Conservation (phyloP, 163 green algal species). For the Chlamydomonas reinhardtii region DNA sequence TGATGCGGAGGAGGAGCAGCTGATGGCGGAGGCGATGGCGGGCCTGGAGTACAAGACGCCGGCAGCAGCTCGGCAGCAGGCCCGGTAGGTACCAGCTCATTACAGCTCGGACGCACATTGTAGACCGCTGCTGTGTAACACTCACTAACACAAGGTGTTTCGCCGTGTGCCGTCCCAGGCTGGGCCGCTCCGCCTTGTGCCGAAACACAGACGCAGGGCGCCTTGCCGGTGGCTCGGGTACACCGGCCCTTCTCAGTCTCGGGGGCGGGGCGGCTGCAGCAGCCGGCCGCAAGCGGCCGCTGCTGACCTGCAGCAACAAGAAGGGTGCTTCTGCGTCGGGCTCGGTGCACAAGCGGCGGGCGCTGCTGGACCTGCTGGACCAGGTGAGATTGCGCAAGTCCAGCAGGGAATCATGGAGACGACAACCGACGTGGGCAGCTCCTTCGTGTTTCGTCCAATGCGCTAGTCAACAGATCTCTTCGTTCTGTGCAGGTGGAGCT, state of each 20-base stretch:
- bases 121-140: too few relatives aligned
- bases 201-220: too few relatives aligned
- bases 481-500: slow-evolving; percentile 45
- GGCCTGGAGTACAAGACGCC: slow-evolving; percentile 35
- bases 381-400: slow-evolving; percentile 43
- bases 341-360: slow-evolving; percentile 60
- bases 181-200: too few relatives aligned
- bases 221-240: too few relatives aligned
- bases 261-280: background rate
- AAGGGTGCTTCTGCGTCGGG: slow-evolving; percentile 13
- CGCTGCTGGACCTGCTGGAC: slow-evolving; percentile 74
- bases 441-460: too few relatives aligned
- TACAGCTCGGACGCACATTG: too few relatives aligned
- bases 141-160: too few relatives aligned
- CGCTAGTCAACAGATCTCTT: too few relatives aligned
- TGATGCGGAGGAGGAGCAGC: background rate
- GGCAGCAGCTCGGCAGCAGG: slow-evolving; percentile 3
- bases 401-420: background rate
- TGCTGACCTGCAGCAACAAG: background rate
- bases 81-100: too few relatives aligned
- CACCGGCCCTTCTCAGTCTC: too few relatives aligned
- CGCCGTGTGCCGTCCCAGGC: too few relatives aligned
- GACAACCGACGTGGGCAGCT: too few relatives aligned
- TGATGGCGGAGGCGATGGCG: slow-evolving; percentile 15
- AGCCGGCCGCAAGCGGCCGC: background rate